phyloP scores from a whole-genome alignment of 2,329 filamentous ascomycete genomes.

The Cytospora paraplurivora region DNA sequence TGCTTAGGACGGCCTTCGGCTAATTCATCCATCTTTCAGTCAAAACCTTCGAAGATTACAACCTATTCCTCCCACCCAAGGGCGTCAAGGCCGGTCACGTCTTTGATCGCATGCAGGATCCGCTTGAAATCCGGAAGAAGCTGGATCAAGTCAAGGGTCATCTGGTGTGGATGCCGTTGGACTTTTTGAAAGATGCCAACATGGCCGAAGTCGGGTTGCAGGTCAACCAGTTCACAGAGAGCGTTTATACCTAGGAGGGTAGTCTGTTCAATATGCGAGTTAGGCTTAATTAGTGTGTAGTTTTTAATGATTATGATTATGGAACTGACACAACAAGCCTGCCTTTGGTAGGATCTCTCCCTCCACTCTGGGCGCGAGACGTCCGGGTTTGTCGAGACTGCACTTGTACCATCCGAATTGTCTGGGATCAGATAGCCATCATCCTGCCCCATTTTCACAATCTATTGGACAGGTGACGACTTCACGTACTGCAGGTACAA shows the following conservation, averaged over 20 bases:
- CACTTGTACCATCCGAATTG: too few species aligned
- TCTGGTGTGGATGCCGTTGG: conserved; percentile 92
- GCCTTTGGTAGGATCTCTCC: not conserved
- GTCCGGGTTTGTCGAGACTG: too few species aligned
- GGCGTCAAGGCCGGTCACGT: conserved; percentile 82
- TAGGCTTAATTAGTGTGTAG: not conserved
- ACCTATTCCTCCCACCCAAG: conserved; percentile 70
- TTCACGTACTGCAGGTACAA: too few species aligned
- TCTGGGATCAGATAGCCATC: too few species aligned
- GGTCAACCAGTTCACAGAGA: conserved; percentile 85
- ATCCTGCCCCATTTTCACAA: too few species aligned
- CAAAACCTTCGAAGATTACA: conserved; percentile 87
- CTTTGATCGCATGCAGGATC: conserved; percentile 76
- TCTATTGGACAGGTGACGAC: too few species aligned
- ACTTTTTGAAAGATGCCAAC: conserved; percentile 78
- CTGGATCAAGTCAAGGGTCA: conserved; percentile 83
- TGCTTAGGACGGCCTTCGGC: not conserved
- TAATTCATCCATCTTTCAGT: conserved; percentile 48
- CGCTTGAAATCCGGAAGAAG: conserved; percentile 71
- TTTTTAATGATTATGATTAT: conserved; percentile 12
- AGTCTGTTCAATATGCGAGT: not conserved
- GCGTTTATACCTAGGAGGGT: conserved; percentile 69
- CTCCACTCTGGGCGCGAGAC: too few species aligned
- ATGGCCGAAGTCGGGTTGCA: conserved; percentile 90
- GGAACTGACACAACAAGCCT: not conserved